Evolutionary conservation across 345 rosid species (phyloP), one percentile per base, ranked within the genome.

Genomic region (Rhodomyrtus tomentosa): DNA sequence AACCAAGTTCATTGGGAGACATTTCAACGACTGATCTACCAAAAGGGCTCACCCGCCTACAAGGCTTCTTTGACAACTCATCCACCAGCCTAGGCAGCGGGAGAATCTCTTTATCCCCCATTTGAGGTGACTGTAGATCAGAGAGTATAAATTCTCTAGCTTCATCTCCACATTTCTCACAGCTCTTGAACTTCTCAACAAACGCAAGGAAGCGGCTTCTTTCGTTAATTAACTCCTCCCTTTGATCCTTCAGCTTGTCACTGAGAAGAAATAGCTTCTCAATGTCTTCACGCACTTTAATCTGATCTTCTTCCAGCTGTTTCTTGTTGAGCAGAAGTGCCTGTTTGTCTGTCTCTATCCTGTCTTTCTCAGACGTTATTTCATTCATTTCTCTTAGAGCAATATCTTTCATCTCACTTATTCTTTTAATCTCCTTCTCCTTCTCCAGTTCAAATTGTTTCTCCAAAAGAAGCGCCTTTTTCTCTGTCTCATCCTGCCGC

Each of bases 221-320:
- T 90, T 92, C 95, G 27, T 68, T 84, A 59, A 89, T 82, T 55
- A 92, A 85, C 81, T 89, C 90, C 80, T 92, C 90, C 82, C 95
- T 89, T 74, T 91, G 95, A 40, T 87, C 89, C 83, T 90, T 89
- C 86, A 95, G 91, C 85, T 88, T 93, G 83, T 86, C 86, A 87
- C 95, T 94, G 83, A 94, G 91, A 74, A 55, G 81, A 82, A 88
- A 92, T 84, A 96, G 93, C 87, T 93, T 94, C 85, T 87, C 84
- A 82, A 94, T 92, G 88, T 95, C 98, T 85, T 91, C 91, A 29
- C 53, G 91, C 86, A 95, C 88, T 84, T 92, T 95, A 85, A 83
- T 86, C 84, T 91, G 95, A 82, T 95, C 93, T 54, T 87, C 89
- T 68, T 87, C 87, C 83, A 95, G 90, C 86, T 86, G 83, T 85